These are phyloP conservation scores for Boletus subluridellus DNA, from an alignment of 1,284 basidiomycete species.

Conservation along the genomic window DNA sequence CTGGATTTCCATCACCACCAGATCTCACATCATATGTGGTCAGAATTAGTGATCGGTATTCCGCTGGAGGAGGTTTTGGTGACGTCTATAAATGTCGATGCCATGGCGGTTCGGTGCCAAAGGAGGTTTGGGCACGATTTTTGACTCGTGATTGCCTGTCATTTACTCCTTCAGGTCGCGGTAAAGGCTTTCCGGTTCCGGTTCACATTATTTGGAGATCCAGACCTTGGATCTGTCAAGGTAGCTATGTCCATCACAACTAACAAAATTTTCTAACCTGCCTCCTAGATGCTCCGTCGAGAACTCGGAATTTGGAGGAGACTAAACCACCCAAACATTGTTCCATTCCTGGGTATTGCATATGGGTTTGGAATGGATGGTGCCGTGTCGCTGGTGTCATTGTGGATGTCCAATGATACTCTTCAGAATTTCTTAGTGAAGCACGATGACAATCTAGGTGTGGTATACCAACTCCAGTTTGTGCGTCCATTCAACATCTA, in stretches of 20 bases:
- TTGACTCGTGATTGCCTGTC: background rate
- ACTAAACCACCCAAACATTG: background rate
- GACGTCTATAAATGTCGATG: conserved; percentile 18
- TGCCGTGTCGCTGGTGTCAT: background rate
- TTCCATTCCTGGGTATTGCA: background rate
- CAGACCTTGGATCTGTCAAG: background rate
- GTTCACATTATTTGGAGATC: background rate
- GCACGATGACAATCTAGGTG: background rate
- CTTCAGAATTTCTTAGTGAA: background rate
- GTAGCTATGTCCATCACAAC: background rate
- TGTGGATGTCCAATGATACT: background rate
- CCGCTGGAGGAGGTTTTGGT: conserved; percentile 11
- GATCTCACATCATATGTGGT: conserved; percentile 14
- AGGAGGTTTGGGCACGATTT: conserved; percentile 5
- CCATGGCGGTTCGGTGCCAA: background rate
- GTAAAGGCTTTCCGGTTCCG: background rate
- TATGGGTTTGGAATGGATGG: background rate
- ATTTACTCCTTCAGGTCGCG: background rate
- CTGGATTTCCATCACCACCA: background rate
- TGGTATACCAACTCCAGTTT: background rate
- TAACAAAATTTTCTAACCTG: background rate
- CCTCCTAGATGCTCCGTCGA: background rate
- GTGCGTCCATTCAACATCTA: background rate
- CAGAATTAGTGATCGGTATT: background rate
- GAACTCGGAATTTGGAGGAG: background rate